Percentiles rank a stretch among this genome's conserved stretches.
Evolutionary conservation across 768 basidiomycete species (phyloP).

Genomic region (Trametes elegans): DNA sequence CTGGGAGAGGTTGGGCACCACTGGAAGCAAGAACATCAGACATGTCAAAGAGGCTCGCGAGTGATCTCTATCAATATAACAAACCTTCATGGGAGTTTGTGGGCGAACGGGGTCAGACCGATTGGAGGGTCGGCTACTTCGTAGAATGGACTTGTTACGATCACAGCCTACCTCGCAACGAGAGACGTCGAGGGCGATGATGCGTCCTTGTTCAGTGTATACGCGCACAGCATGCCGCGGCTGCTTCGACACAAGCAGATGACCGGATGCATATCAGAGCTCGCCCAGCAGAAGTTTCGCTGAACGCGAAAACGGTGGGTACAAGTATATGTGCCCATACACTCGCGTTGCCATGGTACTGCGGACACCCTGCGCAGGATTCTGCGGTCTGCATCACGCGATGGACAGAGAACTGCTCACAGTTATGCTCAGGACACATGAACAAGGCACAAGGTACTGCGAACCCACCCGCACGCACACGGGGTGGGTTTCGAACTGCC

Average conservation of each 20-base stretch:
- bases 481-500: not conserved
- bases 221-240: no score
- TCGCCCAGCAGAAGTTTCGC: not conserved
- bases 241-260: not conserved
- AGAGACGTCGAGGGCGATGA: not conserved
- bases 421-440: not conserved
- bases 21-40: conserved; percentile 6
- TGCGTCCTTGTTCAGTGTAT: not conserved
- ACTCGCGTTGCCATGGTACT: conserved; percentile 4
- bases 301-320: not conserved
- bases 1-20: no score
- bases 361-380: not conserved
- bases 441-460: conserved; percentile 11
- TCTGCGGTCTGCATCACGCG: not conserved
- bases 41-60: conserved; percentile 1
- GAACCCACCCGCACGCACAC: not conserved
- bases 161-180: not conserved
- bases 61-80: conserved; percentile 2
- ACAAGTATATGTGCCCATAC: not conserved
- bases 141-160: not conserved
- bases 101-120: not conserved
- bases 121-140: not conserved
- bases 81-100: not conserved
- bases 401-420: no score
- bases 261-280: not conserved